Percentiles rank a stretch among this genome's conserved stretches.
Evolutionary conservation across 2,329 filamentous ascomycete species (phyloP).

Genomic region (Botryotinia globosa): DNA sequence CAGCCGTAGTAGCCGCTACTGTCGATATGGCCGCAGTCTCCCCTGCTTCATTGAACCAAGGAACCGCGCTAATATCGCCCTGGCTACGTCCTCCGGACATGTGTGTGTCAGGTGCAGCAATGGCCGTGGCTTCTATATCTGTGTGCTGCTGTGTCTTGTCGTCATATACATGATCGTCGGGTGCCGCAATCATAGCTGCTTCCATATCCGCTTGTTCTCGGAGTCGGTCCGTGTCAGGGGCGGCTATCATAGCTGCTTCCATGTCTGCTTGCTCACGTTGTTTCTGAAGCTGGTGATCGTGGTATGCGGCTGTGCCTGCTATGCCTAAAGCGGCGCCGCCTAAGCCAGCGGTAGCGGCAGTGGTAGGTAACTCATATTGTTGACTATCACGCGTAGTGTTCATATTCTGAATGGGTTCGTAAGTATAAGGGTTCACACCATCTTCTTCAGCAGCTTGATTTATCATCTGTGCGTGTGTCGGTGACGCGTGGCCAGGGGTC

Average conservation of each 20-base stretch:
- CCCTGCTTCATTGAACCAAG: not conserved
- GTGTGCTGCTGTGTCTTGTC: conserved; percentile 25
- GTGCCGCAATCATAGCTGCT: conserved; percentile 30
- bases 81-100: conserved; percentile 32
- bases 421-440: conserved; percentile 56
- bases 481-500: conserved; percentile 42
- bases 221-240: conserved; percentile 27
- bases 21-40: conserved; percentile 10
- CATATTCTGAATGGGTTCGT: conserved; percentile 32
- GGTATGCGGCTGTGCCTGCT: conserved; percentile 26
- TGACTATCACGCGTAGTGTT: conserved; percentile 15
- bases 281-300: conserved; percentile 19
- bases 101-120: conserved; percentile 23
- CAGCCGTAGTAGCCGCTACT: not conserved
- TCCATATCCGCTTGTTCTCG: conserved; percentile 29
- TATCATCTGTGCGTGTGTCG: conserved; percentile 50
- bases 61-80: conserved; percentile 21
- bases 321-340: conserved; percentile 28
- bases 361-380: conserved; percentile 15
- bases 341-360: conserved; percentile 26
- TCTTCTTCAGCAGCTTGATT: conserved; percentile 52
- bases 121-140: conserved; percentile 22
- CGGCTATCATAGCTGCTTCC: conserved; percentile 31
- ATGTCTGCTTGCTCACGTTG: conserved; percentile 22
- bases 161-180: conserved; percentile 25